phyloP scores from a whole-genome alignment of 805 yeast genomes.

The Pachysolen tannophilus region DNA sequence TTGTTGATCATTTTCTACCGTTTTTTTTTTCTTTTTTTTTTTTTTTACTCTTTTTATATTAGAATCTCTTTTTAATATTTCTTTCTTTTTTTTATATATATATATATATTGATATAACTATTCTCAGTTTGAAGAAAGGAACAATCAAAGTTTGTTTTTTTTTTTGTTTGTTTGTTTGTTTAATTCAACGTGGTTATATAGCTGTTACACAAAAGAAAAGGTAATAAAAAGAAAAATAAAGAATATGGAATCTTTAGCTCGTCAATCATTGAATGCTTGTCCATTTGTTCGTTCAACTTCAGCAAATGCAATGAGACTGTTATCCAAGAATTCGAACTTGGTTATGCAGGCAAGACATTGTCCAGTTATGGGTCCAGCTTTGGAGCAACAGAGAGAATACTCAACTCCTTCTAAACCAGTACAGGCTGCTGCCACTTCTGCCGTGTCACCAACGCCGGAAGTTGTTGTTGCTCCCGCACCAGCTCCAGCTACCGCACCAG shows the following conservation, averaged over 20 bases:
- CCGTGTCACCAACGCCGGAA: slow-evolving; percentile 23
- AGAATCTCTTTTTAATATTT: too few species aligned
- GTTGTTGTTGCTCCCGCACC: slow-evolving; percentile 26
- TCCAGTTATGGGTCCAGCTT: slow-evolving; percentile 87
- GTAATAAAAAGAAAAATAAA: too few species aligned
- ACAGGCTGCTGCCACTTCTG: slow-evolving; percentile 30
- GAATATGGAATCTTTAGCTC: slow-evolving; percentile 70
- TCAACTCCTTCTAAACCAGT: slow-evolving; percentile 38
- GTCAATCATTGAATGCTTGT: slow-evolving; percentile 71
- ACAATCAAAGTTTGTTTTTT: too few species aligned
- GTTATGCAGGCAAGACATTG: slow-evolving; percentile 60
- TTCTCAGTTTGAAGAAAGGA: too few species aligned
- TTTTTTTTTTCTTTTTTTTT: too few species aligned
- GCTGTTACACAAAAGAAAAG: too few species aligned
- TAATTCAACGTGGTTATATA: too few species aligned
- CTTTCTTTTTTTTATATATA: too few species aligned
- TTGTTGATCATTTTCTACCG: too few species aligned
- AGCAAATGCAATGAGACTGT: slow-evolving; percentile 48
- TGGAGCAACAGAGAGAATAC: slow-evolving; percentile 35
- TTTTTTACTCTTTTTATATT: too few species aligned
- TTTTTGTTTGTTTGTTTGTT: too few species aligned
- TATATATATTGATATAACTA: too few species aligned
- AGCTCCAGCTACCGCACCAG: slow-evolving; percentile 16
- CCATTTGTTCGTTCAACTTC: slow-evolving; percentile 67
- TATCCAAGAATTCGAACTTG: slow-evolving; percentile 39